Base-by-base conservation (phyloP, 306 rosid genomes). In the Ormosia emarginata region DNA sequence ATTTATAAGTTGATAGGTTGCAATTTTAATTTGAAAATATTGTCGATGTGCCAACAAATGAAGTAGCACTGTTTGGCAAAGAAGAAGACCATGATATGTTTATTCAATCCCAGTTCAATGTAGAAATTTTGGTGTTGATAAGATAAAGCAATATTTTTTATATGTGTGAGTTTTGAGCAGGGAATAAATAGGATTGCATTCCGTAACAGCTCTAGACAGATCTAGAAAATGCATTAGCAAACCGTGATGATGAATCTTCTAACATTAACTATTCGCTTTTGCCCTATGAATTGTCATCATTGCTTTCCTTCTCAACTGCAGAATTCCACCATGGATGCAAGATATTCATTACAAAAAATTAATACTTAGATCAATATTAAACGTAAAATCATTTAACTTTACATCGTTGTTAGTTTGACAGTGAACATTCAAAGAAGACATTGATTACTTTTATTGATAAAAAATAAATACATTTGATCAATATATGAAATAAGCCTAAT, bases 201-300 rank as follows among this genome's bases (percentile, higher is more conserved):
- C 24, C 10, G 9, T 70, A 32, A 47, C 4, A 43, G 18, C 18
- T 74, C 78, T 18, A 17, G 53, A 55, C 4, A 9, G 36, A 12
- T 70, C 64, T 18, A 36, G 78, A 71, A 36, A 11, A 18, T 59
- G 39, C 14, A 8, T 68, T 55, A 70, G 58, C 29, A 46, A 49
- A 70, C 10, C 29, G 47, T 12, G 24, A 43, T 10, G 57, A 44
- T 17, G 7, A 67, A 41, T 39, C 15, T 85, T 82, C 88, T 78
- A n/a, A n/a, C n/a, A 6, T 18, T 46, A 33, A 85, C 89, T 12
- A 32, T 52, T 71, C 14, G 33, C 17, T 50, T 52, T 24, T 24
- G 1, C 1, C 24, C 1, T 24, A 24, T 24, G 24, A 24, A 0
- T n/a, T 1, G n/a, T 41, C 55, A 29, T 6, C 41, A 70, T 32